These are phyloP conservation scores for Paramecium sonneborni DNA, from an alignment of 73 alveolate genomes.

Conservation along the genomic window DNA sequence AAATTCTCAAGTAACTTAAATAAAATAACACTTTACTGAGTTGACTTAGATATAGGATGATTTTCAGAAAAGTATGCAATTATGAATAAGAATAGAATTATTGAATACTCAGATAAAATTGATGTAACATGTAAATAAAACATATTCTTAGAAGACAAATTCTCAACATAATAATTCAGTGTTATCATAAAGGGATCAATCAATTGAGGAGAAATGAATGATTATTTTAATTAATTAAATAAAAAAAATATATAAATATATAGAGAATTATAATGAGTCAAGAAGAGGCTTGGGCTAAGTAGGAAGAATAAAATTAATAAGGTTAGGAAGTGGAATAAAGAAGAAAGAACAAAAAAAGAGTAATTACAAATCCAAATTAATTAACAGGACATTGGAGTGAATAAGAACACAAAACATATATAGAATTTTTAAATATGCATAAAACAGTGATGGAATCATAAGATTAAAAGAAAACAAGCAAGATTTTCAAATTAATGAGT, in stretches of 20 bases:
- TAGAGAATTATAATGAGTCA: neutral
- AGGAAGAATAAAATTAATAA: neutral
- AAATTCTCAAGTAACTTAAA: neutral
- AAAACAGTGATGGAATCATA: constrained; percentile 12
- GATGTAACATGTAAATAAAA: neutral
- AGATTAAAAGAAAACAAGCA: constrained; percentile 31
- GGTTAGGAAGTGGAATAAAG: neutral
- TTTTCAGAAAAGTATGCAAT: constrained; percentile 8
- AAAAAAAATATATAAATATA: neutral
- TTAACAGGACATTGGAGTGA: constrained; percentile 53
- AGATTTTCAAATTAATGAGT: constrained; percentile 28
- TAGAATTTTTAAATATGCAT: constrained; percentile 8
- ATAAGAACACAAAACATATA: constrained; percentile 3
- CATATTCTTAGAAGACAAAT: neutral
- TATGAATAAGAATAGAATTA: neutral
- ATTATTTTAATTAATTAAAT: neutral
- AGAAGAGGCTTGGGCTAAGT: neutral
- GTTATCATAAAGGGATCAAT: neutral
- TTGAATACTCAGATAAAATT: neutral
- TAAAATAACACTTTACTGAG: neutral
- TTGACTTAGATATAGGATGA: constrained; percentile 33
- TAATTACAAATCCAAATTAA: constrained; percentile 29
- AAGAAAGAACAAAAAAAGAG: constrained; percentile 31
- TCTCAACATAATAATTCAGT: constrained; percentile 1
- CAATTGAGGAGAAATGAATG: neutral